Base-by-base conservation (phyloP, 305 asterid genomes). In the Fraxinus platypoda region DNA sequence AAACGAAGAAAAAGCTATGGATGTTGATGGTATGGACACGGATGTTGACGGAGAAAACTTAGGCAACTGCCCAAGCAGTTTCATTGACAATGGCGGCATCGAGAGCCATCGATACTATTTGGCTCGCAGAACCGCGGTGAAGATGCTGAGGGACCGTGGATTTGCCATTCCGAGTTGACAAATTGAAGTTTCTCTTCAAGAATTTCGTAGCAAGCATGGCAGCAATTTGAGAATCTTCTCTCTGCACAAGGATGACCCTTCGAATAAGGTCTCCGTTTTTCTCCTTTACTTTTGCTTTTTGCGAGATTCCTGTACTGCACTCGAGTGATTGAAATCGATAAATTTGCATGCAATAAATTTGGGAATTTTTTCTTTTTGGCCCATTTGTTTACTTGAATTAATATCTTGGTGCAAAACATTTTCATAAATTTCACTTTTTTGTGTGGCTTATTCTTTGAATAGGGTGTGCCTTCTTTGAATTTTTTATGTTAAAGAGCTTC, bases 111-210 rank as follows among this genome's bases (percentile, higher is more conserved):
- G 90, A 13, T 93, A 93, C 94, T 93, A 88, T 79, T 79, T 91
- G 84, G 89, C 98, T 0, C 94, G 97, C n/a, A 85, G 87, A 85
- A 96, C 98, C 6, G 28, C 88, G 81, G 89, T 94, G 76, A 98
- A 96, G 79, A 96, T 94, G 98, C 95, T 93, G 5, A 91, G 86
- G 86, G 97, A 96, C 66, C 95, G 98, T 78, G 98, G 98, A 43
- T 95, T 87, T 78, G 90, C 93, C 8, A 92, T 95, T 6, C 98
- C 97, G 66, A 81, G 28, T 80, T 76, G 89, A 0, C 98, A 94
- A 41, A 90, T 94, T 74, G 94, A 88, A n/a, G 28, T 90, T 12
- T 83, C 97, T 11, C 94, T 95, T 37, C 83, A 87, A 41, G 92
- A 91, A 8, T 95, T 94, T 75, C 93, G 97, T 1, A 80, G 74